Base-by-base conservation (phyloP, 805 yeast species). In the Cyberlindnera mrakii region DNA sequence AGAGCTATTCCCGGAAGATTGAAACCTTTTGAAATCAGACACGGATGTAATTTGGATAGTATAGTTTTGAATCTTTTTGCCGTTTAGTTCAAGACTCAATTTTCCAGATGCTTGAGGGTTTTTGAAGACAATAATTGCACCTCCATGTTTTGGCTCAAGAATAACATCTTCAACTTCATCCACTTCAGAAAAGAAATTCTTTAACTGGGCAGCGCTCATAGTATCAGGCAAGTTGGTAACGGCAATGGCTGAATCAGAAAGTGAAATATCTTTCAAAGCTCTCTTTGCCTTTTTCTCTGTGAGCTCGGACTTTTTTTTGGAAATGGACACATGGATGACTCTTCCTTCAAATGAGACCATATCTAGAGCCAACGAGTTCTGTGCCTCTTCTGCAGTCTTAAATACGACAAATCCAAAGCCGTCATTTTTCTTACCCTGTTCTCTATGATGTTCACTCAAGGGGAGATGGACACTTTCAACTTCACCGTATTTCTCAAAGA, bases 331-430 rank as follows among this genome's bases (percentile, higher is more conserved):
- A 11, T 63, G 63, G 3, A 85, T 63, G 0, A 52, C 59, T 35
- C 85, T 60, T 0, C 73, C 80, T 33, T 67, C 68, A 2, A 82
- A 47, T 3, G 62, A 58, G 0, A 62, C 50, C 8, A 68, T 65
- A 48, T 79, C 67, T 37, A 71, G 47, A 9, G 58, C 54, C 11
- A 80, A 48, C 0, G 87, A 79, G 4, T 57, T 55, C 0, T 61
- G 53, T 0, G 88, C 85, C 3, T 68, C 71, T 1, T 66, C 69
- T 8, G 60, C 55, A 0, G 61, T 59, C 3, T 54, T 44, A 51
- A 77, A 84, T 0, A 75, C 65, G 0, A 85, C 62, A 54, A 85
- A 84, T 0, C 82, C 95, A 58, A 72, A 80, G 0, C 91, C 90
- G 37, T 77, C 78, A 53, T 80, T 64, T 29, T 62, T 64, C 30